A percentile compares a stretch with the other conserved stretches of the same genome.
Evolutionary conservation across 75 land plant species (phyloP).

Genomic region (Cupressus sempervirens): DNA sequence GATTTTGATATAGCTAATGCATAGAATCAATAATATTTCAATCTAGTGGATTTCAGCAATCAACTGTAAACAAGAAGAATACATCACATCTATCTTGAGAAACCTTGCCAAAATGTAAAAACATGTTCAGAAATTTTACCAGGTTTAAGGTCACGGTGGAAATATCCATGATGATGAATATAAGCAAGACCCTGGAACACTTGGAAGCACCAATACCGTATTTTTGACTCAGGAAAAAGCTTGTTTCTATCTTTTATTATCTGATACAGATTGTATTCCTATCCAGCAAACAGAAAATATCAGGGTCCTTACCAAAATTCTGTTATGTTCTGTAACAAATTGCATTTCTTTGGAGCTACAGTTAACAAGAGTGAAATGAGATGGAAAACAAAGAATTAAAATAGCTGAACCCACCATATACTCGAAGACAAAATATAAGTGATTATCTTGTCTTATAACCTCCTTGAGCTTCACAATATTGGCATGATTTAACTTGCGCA

Average conservation of each 20-base stretch:
- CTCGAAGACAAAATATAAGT: slow-evolving; percentile 36
- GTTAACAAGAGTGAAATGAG: background rate
- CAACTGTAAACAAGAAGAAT: background rate
- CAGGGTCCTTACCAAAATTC: background rate
- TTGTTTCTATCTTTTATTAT: slow-evolving; percentile 73
- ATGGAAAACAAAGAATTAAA: background rate
- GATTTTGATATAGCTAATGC: background rate
- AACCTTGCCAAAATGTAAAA: background rate
- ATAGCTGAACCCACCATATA: slow-evolving; percentile 29
- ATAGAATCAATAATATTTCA: background rate
- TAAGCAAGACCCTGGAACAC: slow-evolving; percentile 90
- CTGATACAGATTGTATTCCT: slow-evolving; percentile 94
- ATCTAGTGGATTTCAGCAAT: background rate
- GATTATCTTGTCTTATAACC: slow-evolving; percentile 21
- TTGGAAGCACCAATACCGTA: slow-evolving; percentile 91
- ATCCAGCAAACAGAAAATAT: background rate
- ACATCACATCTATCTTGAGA: background rate
- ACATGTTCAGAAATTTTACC: slow-evolving; percentile 30
- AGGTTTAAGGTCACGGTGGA: slow-evolving; percentile 96
- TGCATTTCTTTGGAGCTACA: background rate
- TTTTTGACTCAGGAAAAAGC: slow-evolving; percentile 79
- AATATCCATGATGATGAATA: slow-evolving; percentile 91
- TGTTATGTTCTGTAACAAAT: background rate
- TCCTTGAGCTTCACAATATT: slow-evolving; percentile 39
- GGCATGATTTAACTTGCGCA: slow-evolving; percentile 33